Conservation (phyloP, 2,329 filamentous ascomycete species). For the Dothideomycetes sp. region DNA sequence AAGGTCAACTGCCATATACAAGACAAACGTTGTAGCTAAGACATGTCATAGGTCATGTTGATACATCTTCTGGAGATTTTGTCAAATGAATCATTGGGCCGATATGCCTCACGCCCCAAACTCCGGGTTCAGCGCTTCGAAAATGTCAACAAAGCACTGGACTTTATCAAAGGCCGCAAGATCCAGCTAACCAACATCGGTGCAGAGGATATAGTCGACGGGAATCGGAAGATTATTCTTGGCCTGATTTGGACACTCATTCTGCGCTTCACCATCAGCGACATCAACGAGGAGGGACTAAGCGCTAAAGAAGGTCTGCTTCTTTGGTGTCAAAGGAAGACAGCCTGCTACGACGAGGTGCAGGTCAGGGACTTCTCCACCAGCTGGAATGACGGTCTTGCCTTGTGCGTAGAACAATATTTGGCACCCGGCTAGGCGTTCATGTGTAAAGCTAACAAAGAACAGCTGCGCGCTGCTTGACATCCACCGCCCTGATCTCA, state of each 20-base stretch:
- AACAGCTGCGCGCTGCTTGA: constrained; percentile 74
- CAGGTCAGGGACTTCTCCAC: constrained; percentile 88
- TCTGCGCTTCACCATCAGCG: constrained; percentile 93
- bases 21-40: not conserved
- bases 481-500: constrained; percentile 92
- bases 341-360: constrained; percentile 94
- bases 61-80: constrained; percentile 97
- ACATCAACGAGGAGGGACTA: constrained; percentile 96
- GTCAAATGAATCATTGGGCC: constrained; percentile 84
- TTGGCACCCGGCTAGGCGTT: no score
- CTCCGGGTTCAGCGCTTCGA: constrained; percentile 94
- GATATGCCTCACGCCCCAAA: constrained; percentile 94
- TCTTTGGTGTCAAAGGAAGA: constrained; percentile 97
- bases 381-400: constrained; percentile 95
- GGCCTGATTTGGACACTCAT: constrained; percentile 98
- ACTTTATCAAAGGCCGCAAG: constrained; percentile 80
- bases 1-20: not conserved
- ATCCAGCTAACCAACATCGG: constrained; percentile 99
- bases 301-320: constrained; percentile 93
- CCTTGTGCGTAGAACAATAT: constrained; percentile 46
- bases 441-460: constrained; percentile 4
- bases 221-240: constrained; percentile 93
- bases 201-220: constrained; percentile 95
- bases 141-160: constrained; percentile 90
- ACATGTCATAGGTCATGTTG: constrained; percentile 59